Conservation (phyloP, 1,139 yeast species). For the Saccharomyces hybrid region DNA sequence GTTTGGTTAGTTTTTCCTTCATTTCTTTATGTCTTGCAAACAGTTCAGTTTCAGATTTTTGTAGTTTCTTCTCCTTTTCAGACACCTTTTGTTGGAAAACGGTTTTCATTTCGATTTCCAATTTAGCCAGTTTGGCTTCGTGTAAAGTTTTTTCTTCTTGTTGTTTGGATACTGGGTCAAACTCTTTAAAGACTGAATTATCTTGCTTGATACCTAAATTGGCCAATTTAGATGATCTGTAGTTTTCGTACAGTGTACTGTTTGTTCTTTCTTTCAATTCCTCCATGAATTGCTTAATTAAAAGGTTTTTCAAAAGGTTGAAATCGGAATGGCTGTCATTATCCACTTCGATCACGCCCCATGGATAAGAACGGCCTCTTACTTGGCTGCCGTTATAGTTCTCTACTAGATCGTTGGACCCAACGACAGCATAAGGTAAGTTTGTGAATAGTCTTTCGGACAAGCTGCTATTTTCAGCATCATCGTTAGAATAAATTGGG, state of each 20-base stretch:
- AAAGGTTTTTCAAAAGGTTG: conserved; percentile 78
- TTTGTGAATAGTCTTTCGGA: conserved; percentile 60
- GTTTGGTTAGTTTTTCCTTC: conserved; percentile 88
- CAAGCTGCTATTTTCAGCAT: conserved; percentile 66
- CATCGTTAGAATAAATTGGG: conserved; percentile 72
- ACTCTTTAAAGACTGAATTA: conserved; percentile 81
- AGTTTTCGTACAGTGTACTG: conserved; percentile 72
- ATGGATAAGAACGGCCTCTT: conserved; percentile 92
- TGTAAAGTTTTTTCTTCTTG: conserved; percentile 91
- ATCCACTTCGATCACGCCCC: conserved; percentile 97
- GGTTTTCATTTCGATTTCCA: conserved; percentile 94
- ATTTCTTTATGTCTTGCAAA: conserved; percentile 93
- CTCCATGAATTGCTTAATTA: conserved; percentile 85
- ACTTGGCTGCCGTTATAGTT: conserved; percentile 71
- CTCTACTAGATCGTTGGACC: conserved; percentile 71
- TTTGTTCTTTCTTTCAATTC: conserved; percentile 86
- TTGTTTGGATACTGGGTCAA: conserved; percentile 86
- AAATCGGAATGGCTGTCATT: conserved; percentile 93
- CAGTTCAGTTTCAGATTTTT: conserved; percentile 93
- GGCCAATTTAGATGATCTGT: conserved; percentile 74
- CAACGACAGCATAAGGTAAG: conserved; percentile 92
- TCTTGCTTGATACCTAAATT: conserved; percentile 91
- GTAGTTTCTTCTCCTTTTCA: conserved; percentile 95
- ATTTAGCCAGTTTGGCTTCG: conserved; percentile 86
- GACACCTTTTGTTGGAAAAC: conserved; percentile 95